A percentile compares a stretch with the other conserved stretches of the same genome.
Evolutionary conservation across 106 monocot species (phyloP).

Genomic region (Dendrobium chrysotoxum): DNA sequence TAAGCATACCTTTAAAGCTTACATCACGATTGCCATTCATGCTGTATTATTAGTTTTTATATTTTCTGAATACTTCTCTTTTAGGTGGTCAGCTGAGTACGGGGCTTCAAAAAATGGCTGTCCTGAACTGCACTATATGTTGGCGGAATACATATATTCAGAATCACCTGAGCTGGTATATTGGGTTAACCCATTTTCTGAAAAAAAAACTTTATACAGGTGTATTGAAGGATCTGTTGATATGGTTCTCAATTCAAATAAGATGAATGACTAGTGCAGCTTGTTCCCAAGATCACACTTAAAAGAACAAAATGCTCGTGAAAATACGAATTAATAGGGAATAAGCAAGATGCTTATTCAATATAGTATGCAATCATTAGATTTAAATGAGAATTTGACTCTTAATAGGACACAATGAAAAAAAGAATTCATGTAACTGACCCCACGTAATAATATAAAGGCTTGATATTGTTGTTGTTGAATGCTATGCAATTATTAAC

Average conservation of each 20-base stretch:
- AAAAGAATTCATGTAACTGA: no score
- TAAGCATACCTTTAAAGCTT: background rate
- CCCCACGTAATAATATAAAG: no score
- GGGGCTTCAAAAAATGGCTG: constrained; percentile 62
- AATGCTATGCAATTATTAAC: background rate
- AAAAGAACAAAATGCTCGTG: constrained; percentile 1
- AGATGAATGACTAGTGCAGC: background rate
- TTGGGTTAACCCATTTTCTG: background rate
- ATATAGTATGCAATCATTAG: background rate
- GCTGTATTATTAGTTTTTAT: background rate
- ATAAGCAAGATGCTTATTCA: constrained; percentile 1
- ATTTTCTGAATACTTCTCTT: constrained; percentile 2
- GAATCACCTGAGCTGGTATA: constrained; percentile 90
- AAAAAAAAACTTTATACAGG: background rate
- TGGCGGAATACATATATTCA: constrained; percentile 90
- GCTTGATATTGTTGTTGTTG: no score
- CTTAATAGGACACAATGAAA: no score
- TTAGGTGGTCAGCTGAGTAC: constrained; percentile 89
- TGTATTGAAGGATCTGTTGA: background rate
- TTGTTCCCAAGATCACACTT: background rate
- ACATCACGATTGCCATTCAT: background rate
- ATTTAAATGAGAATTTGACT: no score
- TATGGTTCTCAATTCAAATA: background rate
- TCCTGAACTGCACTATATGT: constrained; percentile 76
- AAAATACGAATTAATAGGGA: background rate